Percentiles rank a stretch among this genome's conserved stretches.
Evolutionary conservation across 371 early-diverging fungal species (phyloP).

Genomic region (Mucor lusitanicus): DNA sequence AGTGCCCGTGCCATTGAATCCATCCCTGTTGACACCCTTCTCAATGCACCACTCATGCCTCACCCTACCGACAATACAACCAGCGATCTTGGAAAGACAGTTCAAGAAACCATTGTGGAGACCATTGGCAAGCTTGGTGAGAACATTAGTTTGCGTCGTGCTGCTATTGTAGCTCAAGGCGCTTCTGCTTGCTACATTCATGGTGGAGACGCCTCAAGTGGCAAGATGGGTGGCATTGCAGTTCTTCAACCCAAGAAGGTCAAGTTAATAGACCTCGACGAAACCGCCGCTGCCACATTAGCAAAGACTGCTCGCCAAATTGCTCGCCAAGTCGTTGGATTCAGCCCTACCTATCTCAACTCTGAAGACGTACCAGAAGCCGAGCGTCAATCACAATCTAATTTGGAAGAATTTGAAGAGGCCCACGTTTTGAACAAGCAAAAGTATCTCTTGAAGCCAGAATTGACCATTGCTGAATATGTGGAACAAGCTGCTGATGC

Average conservation of each 20-base stretch:
- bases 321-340: constrained; percentile 82
- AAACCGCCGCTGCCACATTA: constrained; percentile 36
- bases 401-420: constrained; percentile 52
- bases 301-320: constrained; percentile 65
- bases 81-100: constrained; percentile 41
- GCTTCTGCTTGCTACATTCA: constrained; percentile 69
- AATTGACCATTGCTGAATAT: constrained; percentile 59
- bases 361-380: constrained; percentile 51
- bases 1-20: constrained; percentile 41
- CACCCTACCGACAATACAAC: constrained; percentile 43
- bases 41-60: constrained; percentile 61
- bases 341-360: constrained; percentile 59
- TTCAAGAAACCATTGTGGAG: constrained; percentile 68
- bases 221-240: constrained; percentile 75
- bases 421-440: constrained; percentile 70
- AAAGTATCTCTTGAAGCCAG: constrained; percentile 75
- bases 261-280: constrained; percentile 33
- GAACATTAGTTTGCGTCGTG: constrained; percentile 82
- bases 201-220: constrained; percentile 63
- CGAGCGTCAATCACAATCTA: constrained; percentile 37
- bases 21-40: constrained; percentile 39
- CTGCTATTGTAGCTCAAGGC: constrained; percentile 49
- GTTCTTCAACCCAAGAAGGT: constrained; percentile 50
- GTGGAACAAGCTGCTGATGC: constrained; percentile 47
- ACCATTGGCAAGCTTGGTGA: constrained; percentile 87